phyloP scores from a whole-genome alignment of 768 basidiomycete genomes.

The Panaeolus cyanescens region DNA sequence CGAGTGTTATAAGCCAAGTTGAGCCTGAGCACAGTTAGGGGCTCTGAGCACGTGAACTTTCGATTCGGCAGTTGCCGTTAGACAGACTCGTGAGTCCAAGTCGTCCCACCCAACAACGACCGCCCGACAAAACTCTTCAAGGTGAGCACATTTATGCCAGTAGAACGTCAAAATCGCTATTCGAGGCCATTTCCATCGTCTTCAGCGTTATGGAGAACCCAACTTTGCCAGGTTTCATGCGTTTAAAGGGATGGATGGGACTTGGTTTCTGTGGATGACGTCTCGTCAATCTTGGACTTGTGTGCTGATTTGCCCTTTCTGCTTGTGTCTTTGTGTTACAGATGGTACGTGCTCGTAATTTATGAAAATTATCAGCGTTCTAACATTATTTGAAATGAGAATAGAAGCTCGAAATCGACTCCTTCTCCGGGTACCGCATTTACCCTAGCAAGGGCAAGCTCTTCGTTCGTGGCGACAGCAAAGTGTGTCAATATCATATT shows the following conservation, averaged over 20 bases:
- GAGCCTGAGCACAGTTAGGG: not conserved
- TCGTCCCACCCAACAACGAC: conserved; percentile 8
- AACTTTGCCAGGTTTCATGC: conserved; percentile 14
- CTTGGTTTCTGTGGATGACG: conserved; percentile 36
- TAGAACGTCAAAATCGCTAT: conserved; percentile 4
- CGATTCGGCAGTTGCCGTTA: not conserved
- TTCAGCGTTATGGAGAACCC: conserved; percentile 12
- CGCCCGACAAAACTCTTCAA: conserved; percentile 52
- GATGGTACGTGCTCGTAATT: conserved; percentile 39
- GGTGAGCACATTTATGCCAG: conserved; percentile 42
- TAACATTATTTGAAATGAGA: conserved; percentile 26
- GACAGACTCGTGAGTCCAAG: not conserved
- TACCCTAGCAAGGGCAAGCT: conserved; percentile 97
- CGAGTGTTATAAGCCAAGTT: too few relatives aligned
- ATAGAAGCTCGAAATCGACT: conserved; percentile 98
- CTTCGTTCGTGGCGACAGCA: conserved; percentile 95
- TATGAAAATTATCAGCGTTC: conserved; percentile 4
- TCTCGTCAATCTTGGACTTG: conserved; percentile 8
- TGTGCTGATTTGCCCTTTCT: conserved; percentile 16
- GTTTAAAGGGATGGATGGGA: conserved; percentile 43
- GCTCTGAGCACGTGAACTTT: not conserved
- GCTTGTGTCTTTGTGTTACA: conserved; percentile 20
- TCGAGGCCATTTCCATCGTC: conserved; percentile 10
- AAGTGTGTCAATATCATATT: conserved; percentile 51
- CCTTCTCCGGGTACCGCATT: conserved; percentile 96